Base-by-base conservation (phyloP, 768 basidiomycete genomes). In the Gloeophyllum trabeum region DNA sequence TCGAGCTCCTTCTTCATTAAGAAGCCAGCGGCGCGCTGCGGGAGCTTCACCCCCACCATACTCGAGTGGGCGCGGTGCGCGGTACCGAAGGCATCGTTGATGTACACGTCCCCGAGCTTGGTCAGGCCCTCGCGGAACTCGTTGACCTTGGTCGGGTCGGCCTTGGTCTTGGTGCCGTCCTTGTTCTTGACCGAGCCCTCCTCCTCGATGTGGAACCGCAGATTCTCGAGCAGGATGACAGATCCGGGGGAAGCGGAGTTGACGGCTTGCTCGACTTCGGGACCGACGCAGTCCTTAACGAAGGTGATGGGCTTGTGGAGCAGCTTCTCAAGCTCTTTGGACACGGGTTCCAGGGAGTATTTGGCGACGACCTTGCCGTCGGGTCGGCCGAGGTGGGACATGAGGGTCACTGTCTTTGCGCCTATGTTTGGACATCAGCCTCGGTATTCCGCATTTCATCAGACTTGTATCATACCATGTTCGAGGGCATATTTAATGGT, bases 1-100 rank as follows among this genome's bases (percentile, higher is more conserved):
- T 97, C 93, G 52, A 99, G 79, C 62, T 99, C 94, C 65, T 97
- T 97, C 69, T 93, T 96, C 71, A 99, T 84, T 47, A 99, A 75
- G 71, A 96, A 92, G 20, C 94, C 94, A 24, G 94, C 80, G 1
- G 94, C 94, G 51, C 91, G 75, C 62, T 94, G 84, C 5, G 83
- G 80, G 14, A 98, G 74, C 59, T 94, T 79, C 53, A 99, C 73
- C 52, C 94, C 94, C 51, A 99, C 94, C 93, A 99, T 97, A 54
- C 88, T 92, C 0, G 94, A 97, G 62, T 99, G 94, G 6, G 91
- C 92, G 51, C 94, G 90, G 63, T 99, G 94, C 40, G 93, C 94
- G 35, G 94, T 99, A 39, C 94, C 94, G 58, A 99, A 99, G 20
- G 94, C 94, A 60, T 99, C 94, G 67, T 99, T 99, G 61, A 99